phyloP scores from a whole-genome alignment of 1,284 basidiomycete species.

The Apiotrichum gracile region DNA sequence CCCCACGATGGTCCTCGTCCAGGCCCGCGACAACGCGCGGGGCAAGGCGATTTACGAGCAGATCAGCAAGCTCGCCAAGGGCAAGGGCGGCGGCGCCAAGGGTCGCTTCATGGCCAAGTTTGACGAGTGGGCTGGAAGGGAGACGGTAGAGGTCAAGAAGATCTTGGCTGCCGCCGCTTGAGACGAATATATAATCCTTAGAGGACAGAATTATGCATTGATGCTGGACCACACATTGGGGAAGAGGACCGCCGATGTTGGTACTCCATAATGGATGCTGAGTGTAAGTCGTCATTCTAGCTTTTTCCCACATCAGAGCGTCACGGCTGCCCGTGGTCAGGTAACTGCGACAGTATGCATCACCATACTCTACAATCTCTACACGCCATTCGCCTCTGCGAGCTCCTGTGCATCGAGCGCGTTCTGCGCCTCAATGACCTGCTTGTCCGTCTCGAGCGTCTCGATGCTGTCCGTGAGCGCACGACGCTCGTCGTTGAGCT shows the following conservation, averaged over 20 bases:
- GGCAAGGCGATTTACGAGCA: constrained; percentile 57
- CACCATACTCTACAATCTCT: neutral
- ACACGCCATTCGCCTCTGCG: constrained; percentile 1
- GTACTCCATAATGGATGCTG: too few species aligned
- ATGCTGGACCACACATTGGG: too few species aligned
- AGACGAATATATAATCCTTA: too few species aligned
- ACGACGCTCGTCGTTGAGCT: constrained; percentile 66
- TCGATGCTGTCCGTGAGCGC: constrained; percentile 60
- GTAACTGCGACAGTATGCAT: neutral
- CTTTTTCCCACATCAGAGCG: too few species aligned
- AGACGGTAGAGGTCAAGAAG: neutral
- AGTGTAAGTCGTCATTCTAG: too few species aligned
- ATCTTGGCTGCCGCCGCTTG: neutral
- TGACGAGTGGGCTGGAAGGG: constrained; percentile 30
- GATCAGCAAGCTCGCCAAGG: constrained; percentile 51
- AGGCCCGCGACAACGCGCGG: constrained; percentile 56
- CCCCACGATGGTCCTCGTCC: constrained; percentile 54
- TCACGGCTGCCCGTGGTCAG: too few species aligned
- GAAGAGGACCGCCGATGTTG: too few species aligned
- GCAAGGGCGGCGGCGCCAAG: constrained; percentile 50
- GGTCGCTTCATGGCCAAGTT: constrained; percentile 47
- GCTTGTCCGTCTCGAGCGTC: constrained; percentile 44
- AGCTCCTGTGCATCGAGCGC: constrained; percentile 41
- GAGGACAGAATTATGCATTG: too few species aligned
- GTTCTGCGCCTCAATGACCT: constrained; percentile 41